These are phyloP conservation scores for Elongisporangium anandrum DNA, from an alignment of 352 stramenopile genomes.

Conservation along the genomic window DNA sequence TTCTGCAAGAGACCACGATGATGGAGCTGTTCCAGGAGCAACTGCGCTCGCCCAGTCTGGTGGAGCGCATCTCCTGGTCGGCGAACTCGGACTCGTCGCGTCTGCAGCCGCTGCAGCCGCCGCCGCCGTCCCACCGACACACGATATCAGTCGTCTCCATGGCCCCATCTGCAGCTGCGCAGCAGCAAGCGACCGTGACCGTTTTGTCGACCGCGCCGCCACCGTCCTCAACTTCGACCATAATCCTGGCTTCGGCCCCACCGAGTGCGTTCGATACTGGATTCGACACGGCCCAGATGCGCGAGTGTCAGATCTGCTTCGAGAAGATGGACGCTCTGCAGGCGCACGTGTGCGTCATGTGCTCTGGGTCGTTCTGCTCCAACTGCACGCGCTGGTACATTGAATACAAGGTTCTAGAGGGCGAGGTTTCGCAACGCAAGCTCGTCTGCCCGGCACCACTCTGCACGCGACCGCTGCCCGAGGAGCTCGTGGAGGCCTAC, in stretches of 20 bases:
- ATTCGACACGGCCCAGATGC: background rate
- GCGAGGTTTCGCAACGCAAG: constrained; percentile 68
- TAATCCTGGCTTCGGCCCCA: constrained; percentile 3
- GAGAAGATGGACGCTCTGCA: constrained; percentile 46
- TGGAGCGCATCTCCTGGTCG: constrained; percentile 1
- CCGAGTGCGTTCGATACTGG: constrained; percentile 3
- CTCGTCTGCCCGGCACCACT: constrained; percentile 66
- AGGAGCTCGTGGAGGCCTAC: constrained; percentile 49
- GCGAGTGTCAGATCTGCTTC: constrained; percentile 76
- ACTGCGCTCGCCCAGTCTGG: constrained; percentile 13
- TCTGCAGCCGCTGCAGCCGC: background rate
- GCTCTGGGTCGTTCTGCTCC: constrained; percentile 41
- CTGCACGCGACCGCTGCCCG: constrained; percentile 37
- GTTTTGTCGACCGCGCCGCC: background rate
- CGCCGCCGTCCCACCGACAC: background rate
- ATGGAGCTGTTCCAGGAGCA: constrained; percentile 41
- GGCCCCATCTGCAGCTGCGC: background rate
- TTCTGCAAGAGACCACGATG: constrained; percentile 37
- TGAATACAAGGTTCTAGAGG: constrained; percentile 71
- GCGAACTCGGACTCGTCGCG: constrained; percentile 2
- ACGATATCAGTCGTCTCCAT: background rate
- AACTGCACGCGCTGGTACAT: constrained; percentile 72
- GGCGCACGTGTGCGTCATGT: constrained; percentile 40
- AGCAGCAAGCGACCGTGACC: background rate
- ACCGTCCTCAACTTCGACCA: background rate